Conservation (phyloP, 2,329 filamentous ascomycete genomes). For the Xylariaceae sp. region DNA sequence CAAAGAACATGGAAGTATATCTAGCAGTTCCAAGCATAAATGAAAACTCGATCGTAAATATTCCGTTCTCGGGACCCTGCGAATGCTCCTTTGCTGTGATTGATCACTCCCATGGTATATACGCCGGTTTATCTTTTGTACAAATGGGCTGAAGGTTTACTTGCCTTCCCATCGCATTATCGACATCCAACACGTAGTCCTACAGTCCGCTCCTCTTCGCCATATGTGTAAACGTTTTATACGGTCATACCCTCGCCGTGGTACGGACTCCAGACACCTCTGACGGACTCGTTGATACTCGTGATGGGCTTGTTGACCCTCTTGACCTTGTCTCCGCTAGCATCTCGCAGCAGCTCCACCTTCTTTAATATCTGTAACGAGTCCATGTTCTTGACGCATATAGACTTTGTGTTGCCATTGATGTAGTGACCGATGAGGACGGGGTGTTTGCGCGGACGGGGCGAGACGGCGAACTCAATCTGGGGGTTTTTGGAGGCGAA, state of each 20-base stretch:
- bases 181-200: constrained; percentile 7
- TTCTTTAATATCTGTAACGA: constrained; percentile 79
- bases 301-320: constrained; percentile 61
- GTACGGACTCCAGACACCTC: constrained; percentile 70
- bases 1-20: not conserved
- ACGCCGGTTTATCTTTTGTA: constrained; percentile 12
- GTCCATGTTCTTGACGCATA: constrained; percentile 86
- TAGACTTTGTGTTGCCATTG: constrained; percentile 80
- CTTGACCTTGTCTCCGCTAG: constrained; percentile 72
- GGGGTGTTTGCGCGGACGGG: constrained; percentile 85
- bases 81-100: too few relatives aligned
- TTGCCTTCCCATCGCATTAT: too few relatives aligned
- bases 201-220: constrained; percentile 13
- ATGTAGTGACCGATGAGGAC: constrained; percentile 88
- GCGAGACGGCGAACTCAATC: constrained; percentile 89
- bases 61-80: not conserved
- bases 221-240: constrained; percentile 30
- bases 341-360: constrained; percentile 68
- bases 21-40: too few relatives aligned
- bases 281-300: constrained; percentile 63
- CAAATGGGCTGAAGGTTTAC: constrained; percentile 5
- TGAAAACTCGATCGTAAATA: not conserved
- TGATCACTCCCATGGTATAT: constrained; percentile 1
- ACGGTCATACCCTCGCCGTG: constrained; percentile 59
- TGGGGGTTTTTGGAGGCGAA: constrained; percentile 82